phyloP scores from a whole-genome alignment of 371 early-diverging fungal species.

The Rhizopus microsporus region DNA sequence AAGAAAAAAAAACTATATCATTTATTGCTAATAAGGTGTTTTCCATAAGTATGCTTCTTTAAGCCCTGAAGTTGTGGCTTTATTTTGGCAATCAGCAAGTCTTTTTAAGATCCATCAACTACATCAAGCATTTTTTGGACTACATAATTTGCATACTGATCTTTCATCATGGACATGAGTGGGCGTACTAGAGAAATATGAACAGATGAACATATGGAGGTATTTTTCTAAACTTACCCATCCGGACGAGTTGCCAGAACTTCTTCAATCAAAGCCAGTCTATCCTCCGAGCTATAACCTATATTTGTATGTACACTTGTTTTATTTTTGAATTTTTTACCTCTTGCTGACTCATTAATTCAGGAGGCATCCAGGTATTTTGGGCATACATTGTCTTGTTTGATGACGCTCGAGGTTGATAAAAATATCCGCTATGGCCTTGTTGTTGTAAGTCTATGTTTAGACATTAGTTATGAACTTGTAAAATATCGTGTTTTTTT shows the following conservation, averaged over 20 bases:
- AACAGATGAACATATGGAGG: not conserved
- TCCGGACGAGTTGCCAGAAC: conserved; percentile 70
- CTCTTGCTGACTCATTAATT: conserved; percentile 5
- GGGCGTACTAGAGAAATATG: conserved; percentile 62
- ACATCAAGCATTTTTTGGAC: conserved; percentile 99
- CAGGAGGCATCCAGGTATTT: conserved; percentile 18
- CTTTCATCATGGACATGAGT: conserved; percentile 95
- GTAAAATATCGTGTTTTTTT: not conserved
- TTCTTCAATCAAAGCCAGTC: conserved; percentile 84
- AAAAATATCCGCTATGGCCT: conserved; percentile 10
- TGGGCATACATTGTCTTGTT: conserved; percentile 1
- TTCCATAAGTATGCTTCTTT: conserved; percentile 96
- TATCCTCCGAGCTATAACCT: conserved; percentile 49
- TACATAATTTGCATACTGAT: conserved; percentile 99
- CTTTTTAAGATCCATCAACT: conserved; percentile 86
- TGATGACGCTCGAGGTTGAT: conserved; percentile 4
- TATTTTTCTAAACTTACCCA: conserved; percentile 50
- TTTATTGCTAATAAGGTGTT: conserved; percentile 88
- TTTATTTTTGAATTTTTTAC: not conserved
- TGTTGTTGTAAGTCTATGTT: not conserved
- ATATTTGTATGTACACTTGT: not conserved
- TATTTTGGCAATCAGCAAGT: conserved; percentile 83
- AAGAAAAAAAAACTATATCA: not conserved
- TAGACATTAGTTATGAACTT: not conserved
- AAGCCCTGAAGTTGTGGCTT: conserved; percentile 88